phyloP scores from a whole-genome alignment of 176 grass and related monocot genomes.

The Carex littledalei region DNA sequence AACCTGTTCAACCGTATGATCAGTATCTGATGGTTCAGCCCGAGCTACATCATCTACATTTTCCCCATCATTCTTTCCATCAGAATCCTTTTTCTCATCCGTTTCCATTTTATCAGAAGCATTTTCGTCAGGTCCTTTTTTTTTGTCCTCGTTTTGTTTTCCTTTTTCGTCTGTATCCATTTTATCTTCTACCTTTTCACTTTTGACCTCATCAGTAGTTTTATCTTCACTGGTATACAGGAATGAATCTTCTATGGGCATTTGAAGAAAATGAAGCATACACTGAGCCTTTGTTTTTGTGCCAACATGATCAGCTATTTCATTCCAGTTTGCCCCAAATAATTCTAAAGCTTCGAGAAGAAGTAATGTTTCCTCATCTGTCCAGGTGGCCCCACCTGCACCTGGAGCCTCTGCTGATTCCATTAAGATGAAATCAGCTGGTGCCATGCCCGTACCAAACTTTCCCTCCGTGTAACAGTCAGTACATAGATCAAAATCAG shows the following conservation, averaged over 20 bases:
- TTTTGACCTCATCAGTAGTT: slow-evolving; percentile 32
- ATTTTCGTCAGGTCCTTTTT: slow-evolving; percentile 34
- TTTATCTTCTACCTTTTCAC: slow-evolving; percentile 42
- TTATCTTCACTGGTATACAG: slow-evolving; percentile 33
- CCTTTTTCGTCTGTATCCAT: slow-evolving; percentile 48
- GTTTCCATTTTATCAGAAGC: slow-evolving; percentile 42
- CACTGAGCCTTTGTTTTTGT: slow-evolving; percentile 97
- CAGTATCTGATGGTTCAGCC: slow-evolving; percentile 47
- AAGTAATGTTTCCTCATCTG: slow-evolving; percentile 94
- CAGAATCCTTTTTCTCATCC: slow-evolving; percentile 26
- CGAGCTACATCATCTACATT: slow-evolving; percentile 27
- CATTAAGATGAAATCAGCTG: slow-evolving; percentile 96
- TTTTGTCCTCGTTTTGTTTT: slow-evolving; percentile 41
- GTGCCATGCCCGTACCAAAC: slow-evolving; percentile 80
- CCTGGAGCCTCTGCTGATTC: slow-evolving; percentile 78
- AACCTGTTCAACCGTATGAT: slow-evolving; percentile 24
- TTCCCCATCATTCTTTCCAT: slow-evolving; percentile 48
- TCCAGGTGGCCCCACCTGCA: slow-evolving; percentile 91
- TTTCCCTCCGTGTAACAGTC: slow-evolving; percentile 89
- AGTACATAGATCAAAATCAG: slow-evolving; percentile 96
- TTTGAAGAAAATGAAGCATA: slow-evolving; percentile 97
- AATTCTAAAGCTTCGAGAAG: slow-evolving; percentile 97
- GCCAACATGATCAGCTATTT: slow-evolving; percentile 98
- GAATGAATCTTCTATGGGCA: slow-evolving; percentile 93
- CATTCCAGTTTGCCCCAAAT: slow-evolving; percentile 96